These are phyloP conservation scores for Puccinia polysora DNA, from an alignment of 1,284 basidiomycete genomes.

Conservation along the genomic window DNA sequence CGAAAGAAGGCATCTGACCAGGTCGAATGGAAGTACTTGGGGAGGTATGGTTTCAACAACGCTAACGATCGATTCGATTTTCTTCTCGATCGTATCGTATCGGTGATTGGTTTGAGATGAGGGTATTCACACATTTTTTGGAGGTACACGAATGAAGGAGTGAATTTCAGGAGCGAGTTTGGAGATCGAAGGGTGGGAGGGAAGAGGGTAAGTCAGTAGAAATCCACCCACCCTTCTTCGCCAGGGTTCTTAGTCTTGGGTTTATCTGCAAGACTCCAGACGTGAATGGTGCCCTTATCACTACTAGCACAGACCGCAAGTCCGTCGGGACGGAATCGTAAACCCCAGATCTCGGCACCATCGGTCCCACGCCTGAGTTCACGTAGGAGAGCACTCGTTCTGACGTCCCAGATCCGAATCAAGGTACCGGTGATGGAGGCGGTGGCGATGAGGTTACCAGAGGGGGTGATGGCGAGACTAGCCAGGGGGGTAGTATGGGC, in stretches of 20 bases:
- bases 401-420: constrained; percentile 79
- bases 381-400: constrained; percentile 67
- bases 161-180: background rate
- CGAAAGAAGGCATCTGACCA: constrained; percentile 91
- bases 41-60: constrained; percentile 58
- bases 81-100: background rate
- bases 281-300: constrained; percentile 91
- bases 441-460: constrained; percentile 75
- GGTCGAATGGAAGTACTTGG: constrained; percentile 86
- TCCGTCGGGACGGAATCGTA: constrained; percentile 61
- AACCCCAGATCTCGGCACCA: constrained; percentile 84
- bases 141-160: background rate
- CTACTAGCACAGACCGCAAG: constrained; percentile 79
- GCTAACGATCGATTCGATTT: constrained; percentile 46
- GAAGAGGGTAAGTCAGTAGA: too few relatives aligned
- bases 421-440: constrained; percentile 80
- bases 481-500: constrained; percentile 77
- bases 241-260: constrained; percentile 51
- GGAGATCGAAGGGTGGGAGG: background rate
- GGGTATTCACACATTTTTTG: background rate
- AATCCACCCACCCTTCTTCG: background rate
- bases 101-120: background rate
- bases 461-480: constrained; percentile 69
- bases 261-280: constrained; percentile 60
- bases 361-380: constrained; percentile 84